Base-by-base conservation (phyloP, 2,329 filamentous ascomycete species). In the Aspergillus costaricaensis region DNA sequence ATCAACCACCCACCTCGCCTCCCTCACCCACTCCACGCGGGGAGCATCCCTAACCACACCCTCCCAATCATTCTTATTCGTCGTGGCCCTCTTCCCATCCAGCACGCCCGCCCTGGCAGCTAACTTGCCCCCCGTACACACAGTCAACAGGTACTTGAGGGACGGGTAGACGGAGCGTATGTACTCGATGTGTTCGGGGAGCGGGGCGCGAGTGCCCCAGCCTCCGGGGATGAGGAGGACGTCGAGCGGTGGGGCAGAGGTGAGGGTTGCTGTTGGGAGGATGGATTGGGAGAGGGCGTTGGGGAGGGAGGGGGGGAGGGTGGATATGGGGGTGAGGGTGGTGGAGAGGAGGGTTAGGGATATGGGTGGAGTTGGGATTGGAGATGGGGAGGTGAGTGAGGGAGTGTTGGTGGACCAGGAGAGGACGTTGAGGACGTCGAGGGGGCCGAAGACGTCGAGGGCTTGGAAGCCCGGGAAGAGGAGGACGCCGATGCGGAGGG, bases 401-500 rank as follows among this genome's bases (percentile, higher is more conserved):
- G 14, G 49, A 3, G 4, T 21, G n/a, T 17, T 44, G 17, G 9
- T 17, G 41, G 19, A n/a, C 39, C 25, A 21, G 44, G 68, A 69
- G 30, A 71, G 66, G 19, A 62, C 53, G 27, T 71, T 80, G 30
- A 84, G 73, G 62, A 79, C 77, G 60, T 83, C 80, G 15, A 84
- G 70, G 8, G 81, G 81, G 3, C 81, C 82, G 50, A 78, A 77
- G 49, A 70, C 73, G 60, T 80, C 77, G 8, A 79, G 68, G 21
- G 77, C 73, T 67, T 80, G 74, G 62, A 78, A 78, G 32, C 76
- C 76, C 2, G 76, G 76, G 62, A 72, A 80, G 19, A 80, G 67
- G n/a, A 76, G 39, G 36, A 55, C 50, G 10, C 55, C 59, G 39
- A 44, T 23, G 19, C 21, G 41, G 19, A 44, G 41, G 41, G 19